A percentile compares a stretch with the other conserved stretches of the same genome.
These are phyloP conservation scores for Brasenia schreberi DNA, from an alignment of 164 flowering plant species.

Conservation along the genomic window DNA sequence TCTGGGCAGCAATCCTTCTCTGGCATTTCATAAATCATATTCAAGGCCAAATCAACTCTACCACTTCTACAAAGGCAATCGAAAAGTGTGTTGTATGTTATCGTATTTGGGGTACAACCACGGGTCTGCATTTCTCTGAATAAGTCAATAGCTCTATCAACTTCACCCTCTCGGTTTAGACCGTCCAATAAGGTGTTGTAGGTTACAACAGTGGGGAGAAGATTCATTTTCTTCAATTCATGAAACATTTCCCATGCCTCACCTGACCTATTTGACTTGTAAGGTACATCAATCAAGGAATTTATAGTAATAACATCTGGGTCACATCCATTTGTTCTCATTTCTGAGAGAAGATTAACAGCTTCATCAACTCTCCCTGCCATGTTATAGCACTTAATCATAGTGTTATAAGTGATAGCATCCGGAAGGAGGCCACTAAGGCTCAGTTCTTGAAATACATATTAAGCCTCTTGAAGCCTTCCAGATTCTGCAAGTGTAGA, in stretches of 20 bases:
- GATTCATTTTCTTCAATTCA: conserved; percentile 52
- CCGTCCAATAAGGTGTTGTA: conserved; percentile 79
- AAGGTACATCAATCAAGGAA: conserved; percentile 65
- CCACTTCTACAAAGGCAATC: conserved; percentile 38
- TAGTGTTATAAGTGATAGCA: conserved; percentile 84
- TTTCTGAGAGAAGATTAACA: conserved; percentile 43
- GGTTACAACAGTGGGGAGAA: conserved; percentile 74
- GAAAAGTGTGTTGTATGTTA: conserved; percentile 23
- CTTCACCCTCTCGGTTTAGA: conserved; percentile 55
- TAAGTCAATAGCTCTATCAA: conserved; percentile 38
- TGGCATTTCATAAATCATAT: conserved; percentile 47
- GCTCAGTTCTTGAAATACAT: conserved; percentile 41
- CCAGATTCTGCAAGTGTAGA: conserved; percentile 67
- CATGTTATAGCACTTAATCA: conserved; percentile 84
- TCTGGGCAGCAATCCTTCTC: conserved; percentile 47
- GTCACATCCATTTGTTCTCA: conserved; percentile 43
- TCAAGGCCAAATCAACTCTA: conserved; percentile 49
- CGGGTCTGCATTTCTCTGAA: conserved; percentile 20
- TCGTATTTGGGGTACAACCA: conserved; percentile 19
- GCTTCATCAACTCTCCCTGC: conserved; percentile 73
- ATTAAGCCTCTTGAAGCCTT: conserved; percentile 49
- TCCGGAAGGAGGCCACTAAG: conserved; percentile 58
- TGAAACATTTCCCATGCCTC: conserved; percentile 82
- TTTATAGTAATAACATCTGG: conserved; percentile 61
- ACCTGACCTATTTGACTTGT: conserved; percentile 56